Evolutionary conservation across 768 basidiomycete genomes (phyloP).

Genomic region (Xerocomellus intermedius): DNA sequence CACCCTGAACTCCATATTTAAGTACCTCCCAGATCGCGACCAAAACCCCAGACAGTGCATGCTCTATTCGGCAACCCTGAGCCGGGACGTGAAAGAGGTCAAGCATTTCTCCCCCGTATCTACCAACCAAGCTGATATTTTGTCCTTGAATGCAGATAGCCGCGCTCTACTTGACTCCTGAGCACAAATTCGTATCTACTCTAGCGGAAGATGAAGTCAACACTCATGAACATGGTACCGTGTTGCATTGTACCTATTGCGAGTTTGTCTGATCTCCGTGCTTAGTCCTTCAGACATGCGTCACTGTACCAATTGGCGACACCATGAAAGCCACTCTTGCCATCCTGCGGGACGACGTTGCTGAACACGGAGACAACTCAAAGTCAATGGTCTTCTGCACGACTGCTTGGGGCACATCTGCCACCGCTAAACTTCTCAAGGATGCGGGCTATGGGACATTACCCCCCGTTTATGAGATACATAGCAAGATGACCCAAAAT

Average conservation of each 20-base stretch:
- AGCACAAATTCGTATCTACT: slow-evolving; percentile 54
- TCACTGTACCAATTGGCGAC: slow-evolving; percentile 42
- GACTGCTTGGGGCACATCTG: slow-evolving; percentile 58
- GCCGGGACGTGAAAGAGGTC: slow-evolving; percentile 60
- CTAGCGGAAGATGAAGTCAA: slow-evolving; percentile 55
- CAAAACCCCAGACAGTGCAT: slow-evolving; percentile 61
- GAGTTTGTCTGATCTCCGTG: not conserved
- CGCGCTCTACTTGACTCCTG: slow-evolving; percentile 23
- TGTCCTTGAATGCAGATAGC: slow-evolving; percentile 21
- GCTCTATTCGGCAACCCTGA: slow-evolving; percentile 75
- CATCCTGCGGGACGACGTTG: slow-evolving; percentile 37
- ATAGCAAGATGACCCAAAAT: slow-evolving; percentile 53
- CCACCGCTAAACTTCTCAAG: slow-evolving; percentile 38
- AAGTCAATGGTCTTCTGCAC: slow-evolving; percentile 64
- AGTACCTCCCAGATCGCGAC: slow-evolving; percentile 39
- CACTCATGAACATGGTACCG: slow-evolving; percentile 58
- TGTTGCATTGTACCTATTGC: not conserved
- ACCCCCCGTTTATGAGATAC: slow-evolving; percentile 51
- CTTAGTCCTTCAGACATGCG: slow-evolving; percentile 46
- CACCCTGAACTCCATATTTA: slow-evolving; percentile 63
- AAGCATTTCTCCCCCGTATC: slow-evolving; percentile 4
- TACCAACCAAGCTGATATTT: not conserved
- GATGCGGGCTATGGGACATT: slow-evolving; percentile 28
- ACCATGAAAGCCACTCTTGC: slow-evolving; percentile 42
- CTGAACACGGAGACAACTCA: slow-evolving; percentile 29